Evolutionary conservation across 345 rosid genomes (phyloP).

Genomic region (Eucalyptus erythrocorys): DNA sequence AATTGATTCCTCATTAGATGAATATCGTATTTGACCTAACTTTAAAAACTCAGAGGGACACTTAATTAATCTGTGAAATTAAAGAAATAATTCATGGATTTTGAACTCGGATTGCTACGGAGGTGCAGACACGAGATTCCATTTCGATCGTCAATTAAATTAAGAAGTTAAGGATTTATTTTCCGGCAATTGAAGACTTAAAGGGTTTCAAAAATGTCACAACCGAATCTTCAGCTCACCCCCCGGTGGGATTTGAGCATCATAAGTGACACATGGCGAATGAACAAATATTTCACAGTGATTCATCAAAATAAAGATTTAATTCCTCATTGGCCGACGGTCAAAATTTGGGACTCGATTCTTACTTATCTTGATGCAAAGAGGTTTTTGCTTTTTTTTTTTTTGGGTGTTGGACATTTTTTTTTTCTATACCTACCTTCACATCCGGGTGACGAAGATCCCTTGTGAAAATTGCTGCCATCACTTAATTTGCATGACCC

Average conservation of each 20-base stretch:
- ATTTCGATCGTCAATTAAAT: not conserved
- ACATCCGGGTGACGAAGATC: not conserved
- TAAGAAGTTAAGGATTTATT: not conserved
- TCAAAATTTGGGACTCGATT: not conserved
- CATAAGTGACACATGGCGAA: not conserved
- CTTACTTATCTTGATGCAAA: not conserved
- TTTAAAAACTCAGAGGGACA: not conserved
- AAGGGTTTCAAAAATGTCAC: not conserved
- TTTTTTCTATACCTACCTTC: not conserved
- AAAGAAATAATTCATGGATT: not conserved
- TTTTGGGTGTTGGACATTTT: not conserved
- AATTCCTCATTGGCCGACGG: not conserved
- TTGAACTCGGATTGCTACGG: not conserved
- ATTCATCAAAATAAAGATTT: too few relatives aligned
- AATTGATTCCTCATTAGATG: not conserved
- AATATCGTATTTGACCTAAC: not conserved
- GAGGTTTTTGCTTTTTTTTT: too few relatives aligned
- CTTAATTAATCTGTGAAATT: not conserved
- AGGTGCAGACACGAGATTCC: not conserved
- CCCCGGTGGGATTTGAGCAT: not conserved
- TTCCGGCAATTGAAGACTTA: not conserved
- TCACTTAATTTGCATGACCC: not conserved
- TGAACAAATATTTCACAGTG: not conserved
- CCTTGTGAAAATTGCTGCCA: not conserved
- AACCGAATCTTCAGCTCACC: not conserved